These are phyloP conservation scores for Prunus salicina DNA, from an alignment of 306 rosid species.

Conservation along the genomic window DNA sequence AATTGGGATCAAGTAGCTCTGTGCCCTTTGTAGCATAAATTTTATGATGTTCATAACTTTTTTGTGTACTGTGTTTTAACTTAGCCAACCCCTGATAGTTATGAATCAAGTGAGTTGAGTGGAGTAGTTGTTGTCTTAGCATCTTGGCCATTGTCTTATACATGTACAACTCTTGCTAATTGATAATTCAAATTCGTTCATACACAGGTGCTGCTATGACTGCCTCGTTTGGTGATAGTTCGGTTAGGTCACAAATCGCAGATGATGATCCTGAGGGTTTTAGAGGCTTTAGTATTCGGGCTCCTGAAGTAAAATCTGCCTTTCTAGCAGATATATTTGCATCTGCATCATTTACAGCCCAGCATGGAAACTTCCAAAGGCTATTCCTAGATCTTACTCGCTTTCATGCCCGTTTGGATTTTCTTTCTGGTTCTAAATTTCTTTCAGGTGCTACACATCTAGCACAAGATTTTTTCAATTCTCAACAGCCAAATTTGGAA, in stretches of 20 bases:
- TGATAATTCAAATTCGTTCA: slow-evolving; percentile 19
- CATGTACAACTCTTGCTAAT: slow-evolving; percentile 9
- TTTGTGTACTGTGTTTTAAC: not conserved
- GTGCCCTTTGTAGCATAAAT: not conserved
- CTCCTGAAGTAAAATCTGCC: slow-evolving; percentile 54
- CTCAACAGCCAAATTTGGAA: slow-evolving; percentile 54
- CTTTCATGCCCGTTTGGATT: slow-evolving; percentile 72
- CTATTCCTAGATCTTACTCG: slow-evolving; percentile 67
- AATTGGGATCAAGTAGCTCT: not conserved
- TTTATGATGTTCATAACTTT: not conserved
- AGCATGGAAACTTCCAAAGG: slow-evolving; percentile 76
- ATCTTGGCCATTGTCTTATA: not conserved
- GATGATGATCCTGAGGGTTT: slow-evolving; percentile 39
- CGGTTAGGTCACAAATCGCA: slow-evolving; percentile 34
- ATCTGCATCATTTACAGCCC: slow-evolving; percentile 71
- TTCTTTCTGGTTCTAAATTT: slow-evolving; percentile 75
- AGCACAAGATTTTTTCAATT: slow-evolving; percentile 63
- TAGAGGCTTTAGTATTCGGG: slow-evolving; percentile 43
- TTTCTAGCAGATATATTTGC: slow-evolving; percentile 66
- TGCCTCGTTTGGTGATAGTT: slow-evolving; percentile 52
- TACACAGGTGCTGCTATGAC: slow-evolving; percentile 65
- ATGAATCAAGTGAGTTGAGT: not conserved
- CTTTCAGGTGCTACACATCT: slow-evolving; percentile 61
- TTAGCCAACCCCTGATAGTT: not conserved
- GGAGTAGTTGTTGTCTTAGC: not conserved